Evolutionary conservation across 2,329 filamentous ascomycete species (phyloP).

Genomic region (Dryadomyces quercus-mongolicae): DNA sequence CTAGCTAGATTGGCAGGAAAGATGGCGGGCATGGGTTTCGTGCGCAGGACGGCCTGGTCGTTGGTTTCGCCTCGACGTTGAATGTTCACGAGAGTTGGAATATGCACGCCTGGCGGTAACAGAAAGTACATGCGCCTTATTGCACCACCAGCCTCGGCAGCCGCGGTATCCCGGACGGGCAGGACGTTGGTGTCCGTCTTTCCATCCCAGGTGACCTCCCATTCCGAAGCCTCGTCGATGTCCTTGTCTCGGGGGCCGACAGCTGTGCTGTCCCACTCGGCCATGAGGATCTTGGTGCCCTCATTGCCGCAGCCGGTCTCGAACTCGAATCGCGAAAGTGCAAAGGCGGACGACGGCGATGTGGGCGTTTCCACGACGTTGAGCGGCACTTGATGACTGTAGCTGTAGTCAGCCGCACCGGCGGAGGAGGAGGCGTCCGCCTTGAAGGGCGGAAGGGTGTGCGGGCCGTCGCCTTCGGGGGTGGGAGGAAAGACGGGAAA

Average conservation of each 20-base stretch:
- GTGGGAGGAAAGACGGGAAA: background rate
- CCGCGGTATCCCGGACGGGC: constrained; percentile 43
- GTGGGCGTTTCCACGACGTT: constrained; percentile 26
- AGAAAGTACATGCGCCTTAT: constrained; percentile 66
- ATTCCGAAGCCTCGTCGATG: background rate
- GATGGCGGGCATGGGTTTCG: constrained; percentile 77
- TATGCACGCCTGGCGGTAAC: constrained; percentile 55
- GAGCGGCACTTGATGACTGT: constrained; percentile 7
- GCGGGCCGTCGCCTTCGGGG: background rate
- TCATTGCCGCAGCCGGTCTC: constrained; percentile 64
- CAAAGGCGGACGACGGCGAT: constrained; percentile 33
- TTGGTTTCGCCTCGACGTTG: background rate
- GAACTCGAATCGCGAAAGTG: constrained; percentile 80
- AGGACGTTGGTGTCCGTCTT: constrained; percentile 65
- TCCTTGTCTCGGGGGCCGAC: background rate
- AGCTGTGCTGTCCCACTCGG: constrained; percentile 62
- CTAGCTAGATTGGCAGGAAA: constrained; percentile 66
- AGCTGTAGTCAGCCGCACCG: background rate
- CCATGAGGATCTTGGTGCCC: constrained; percentile 85
- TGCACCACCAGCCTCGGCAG: constrained; percentile 21
- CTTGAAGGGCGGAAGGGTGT: background rate
- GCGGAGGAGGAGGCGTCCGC: too few species aligned
- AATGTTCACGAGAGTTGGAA: constrained; percentile 64
- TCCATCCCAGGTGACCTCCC: constrained; percentile 76
- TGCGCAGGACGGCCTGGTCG: constrained; percentile 35